Percentiles rank a stretch among this genome's conserved stretches.
Evolutionary conservation across 805 yeast species (phyloP).

Genomic region (Clavispora carvajalis): DNA sequence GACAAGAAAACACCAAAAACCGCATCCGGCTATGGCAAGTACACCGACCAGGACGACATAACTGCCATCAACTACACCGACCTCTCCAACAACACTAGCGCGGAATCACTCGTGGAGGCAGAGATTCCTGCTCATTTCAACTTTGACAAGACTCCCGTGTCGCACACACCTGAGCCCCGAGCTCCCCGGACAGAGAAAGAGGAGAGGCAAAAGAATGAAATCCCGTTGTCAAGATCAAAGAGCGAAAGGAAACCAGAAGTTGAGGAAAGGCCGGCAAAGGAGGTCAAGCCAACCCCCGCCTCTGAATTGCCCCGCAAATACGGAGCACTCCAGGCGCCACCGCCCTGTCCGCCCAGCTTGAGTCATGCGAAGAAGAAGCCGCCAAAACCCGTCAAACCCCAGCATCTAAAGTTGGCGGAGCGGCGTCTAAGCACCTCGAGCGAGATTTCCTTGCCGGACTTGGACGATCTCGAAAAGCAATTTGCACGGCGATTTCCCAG

Average conservation of each 20-base stretch:
- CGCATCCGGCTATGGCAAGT: slow-evolving; percentile 80
- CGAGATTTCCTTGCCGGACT: slow-evolving; percentile 44
- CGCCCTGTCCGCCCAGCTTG: slow-evolving; percentile 30
- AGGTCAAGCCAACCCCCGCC: no score
- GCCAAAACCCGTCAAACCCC: slow-evolving; percentile 64
- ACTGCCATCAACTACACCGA: slow-evolving; percentile 20
- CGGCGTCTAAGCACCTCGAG: slow-evolving; percentile 33
- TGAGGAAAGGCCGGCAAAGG: no score
- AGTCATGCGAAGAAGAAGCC: slow-evolving; percentile 39
- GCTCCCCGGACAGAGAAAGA: no score
- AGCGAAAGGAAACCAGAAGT: no score
- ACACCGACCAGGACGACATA: slow-evolving; percentile 40
- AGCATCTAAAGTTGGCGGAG: slow-evolving; percentile 39
- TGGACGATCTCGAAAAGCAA: slow-evolving; percentile 54
- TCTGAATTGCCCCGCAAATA: no score
- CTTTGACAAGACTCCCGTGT: slow-evolving; percentile 2
- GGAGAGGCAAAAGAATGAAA: no score
- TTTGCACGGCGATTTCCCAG: slow-evolving; percentile 60
- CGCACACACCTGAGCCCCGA: no score
- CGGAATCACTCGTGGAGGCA: slow-evolving; percentile 15
- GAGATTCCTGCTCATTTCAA: not conserved
- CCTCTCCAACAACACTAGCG: slow-evolving; percentile 19
- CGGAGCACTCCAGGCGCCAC: slow-evolving; percentile 19
- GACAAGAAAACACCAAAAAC: slow-evolving; percentile 47
- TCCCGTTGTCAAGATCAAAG: no score